Evolutionary conservation across 2,329 filamentous ascomycete genomes (phyloP).

Genomic region (Dactylellina leptospora): DNA sequence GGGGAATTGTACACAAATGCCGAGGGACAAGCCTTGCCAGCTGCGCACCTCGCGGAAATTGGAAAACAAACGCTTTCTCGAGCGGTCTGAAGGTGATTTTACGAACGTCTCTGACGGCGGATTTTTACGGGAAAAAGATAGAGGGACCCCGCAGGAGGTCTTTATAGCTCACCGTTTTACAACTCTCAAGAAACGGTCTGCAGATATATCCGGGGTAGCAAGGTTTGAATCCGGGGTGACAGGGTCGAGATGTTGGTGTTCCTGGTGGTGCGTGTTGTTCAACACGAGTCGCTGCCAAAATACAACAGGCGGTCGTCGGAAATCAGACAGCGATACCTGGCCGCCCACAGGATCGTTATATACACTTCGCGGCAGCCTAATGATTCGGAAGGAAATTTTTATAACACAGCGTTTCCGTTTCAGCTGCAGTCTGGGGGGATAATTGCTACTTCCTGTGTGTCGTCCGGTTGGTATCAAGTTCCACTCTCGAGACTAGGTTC

Average conservation of each 20-base stretch:
- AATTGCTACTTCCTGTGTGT: too few species aligned
- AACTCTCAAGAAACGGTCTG: neutral
- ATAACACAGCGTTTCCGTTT: neutral
- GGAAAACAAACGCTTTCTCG: conserved; percentile 14
- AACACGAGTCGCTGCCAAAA: conserved; percentile 25
- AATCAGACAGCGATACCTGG: neutral
- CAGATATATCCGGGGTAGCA: conserved; percentile 9
- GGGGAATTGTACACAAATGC: conserved; percentile 9
- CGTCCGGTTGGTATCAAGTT: too few species aligned
- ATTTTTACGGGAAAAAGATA: neutral
- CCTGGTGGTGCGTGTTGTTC: conserved; percentile 7
- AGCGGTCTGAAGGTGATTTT: too few species aligned
- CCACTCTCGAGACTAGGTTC: too few species aligned
- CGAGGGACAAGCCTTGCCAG: conserved; percentile 34
- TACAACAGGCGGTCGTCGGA: conserved; percentile 17
- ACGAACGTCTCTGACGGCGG: neutral
- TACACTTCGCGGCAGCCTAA: conserved; percentile 10
- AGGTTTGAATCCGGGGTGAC: neutral
- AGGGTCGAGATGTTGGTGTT: neutral
- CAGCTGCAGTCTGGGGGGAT: too few species aligned
- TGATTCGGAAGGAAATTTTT: too few species aligned
- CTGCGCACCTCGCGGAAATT: conserved; percentile 22
- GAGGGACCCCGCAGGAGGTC: neutral
- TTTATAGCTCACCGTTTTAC: neutral
- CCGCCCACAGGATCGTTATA: conserved; percentile 6